A percentile compares a stretch with the other conserved stretches of the same genome.
phyloP scores from a whole-genome alignment of 768 basidiomycete genomes.

The Paxillus involutus region DNA sequence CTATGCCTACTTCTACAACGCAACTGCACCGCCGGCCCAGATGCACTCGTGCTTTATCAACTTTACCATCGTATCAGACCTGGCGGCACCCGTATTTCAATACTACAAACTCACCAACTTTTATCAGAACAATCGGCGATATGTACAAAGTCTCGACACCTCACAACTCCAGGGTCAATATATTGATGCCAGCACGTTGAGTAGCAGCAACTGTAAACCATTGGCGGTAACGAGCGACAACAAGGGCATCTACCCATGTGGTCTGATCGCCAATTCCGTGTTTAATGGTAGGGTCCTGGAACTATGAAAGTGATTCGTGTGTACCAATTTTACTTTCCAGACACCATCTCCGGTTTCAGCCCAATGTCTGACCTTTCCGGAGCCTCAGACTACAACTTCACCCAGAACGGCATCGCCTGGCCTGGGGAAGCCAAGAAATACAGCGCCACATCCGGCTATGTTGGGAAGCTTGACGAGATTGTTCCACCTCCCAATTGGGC shows the following conservation, averaged over 20 bases:
- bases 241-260: conserved; percentile 87
- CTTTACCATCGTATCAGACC: conserved; percentile 79
- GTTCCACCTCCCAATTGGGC: conserved; percentile 95
- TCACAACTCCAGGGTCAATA: conserved; percentile 80
- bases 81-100: conserved; percentile 75
- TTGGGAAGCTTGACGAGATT: conserved; percentile 54
- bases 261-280: conserved; percentile 93
- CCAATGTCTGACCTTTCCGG: conserved; percentile 42
- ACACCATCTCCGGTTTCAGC: conserved; percentile 72
- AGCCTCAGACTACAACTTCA: conserved; percentile 64
- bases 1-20: conserved; percentile 71
- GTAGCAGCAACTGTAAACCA: conserved; percentile 85
- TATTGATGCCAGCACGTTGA: conserved; percentile 48
- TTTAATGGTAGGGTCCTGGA: conserved; percentile 75
- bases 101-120: conserved; percentile 98
- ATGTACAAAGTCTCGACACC: conserved; percentile 87
- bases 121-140: conserved; percentile 97
- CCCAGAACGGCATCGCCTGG: conserved; percentile 89
- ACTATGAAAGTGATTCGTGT: neutral
- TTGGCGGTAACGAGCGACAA: conserved; percentile 51
- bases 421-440: conserved; percentile 94
- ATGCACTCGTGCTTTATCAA: conserved; percentile 70
- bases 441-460: conserved; percentile 52
- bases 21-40: conserved; percentile 43
- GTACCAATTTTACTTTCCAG: conserved; percentile 38